These are phyloP conservation scores for Cryptosporidium xiaoi DNA, from an alignment of 169 alveolate genomes.

Conservation along the genomic window DNA sequence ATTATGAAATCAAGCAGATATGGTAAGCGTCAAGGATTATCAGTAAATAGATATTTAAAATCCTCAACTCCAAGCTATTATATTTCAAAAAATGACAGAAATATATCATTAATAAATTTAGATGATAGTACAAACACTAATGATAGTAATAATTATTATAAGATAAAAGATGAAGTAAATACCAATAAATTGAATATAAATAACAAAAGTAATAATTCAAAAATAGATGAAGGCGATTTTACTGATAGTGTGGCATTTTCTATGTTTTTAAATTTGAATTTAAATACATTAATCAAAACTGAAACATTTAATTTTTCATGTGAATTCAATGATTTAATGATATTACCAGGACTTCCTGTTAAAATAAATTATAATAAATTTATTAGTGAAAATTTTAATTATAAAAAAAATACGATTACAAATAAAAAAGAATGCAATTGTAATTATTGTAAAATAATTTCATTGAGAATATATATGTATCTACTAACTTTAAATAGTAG, in stretches of 20 bases:
- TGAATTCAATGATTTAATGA: conserved; percentile 48
- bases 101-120: neutral
- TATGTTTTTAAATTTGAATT: conserved; percentile 18
- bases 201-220: neutral
- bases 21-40: conserved; percentile 47
- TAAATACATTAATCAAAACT: conserved; percentile 3
- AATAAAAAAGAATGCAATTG: conserved; percentile 12
- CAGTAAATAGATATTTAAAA: conserved; percentile 31
- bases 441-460: conserved; percentile 28
- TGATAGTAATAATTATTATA: neutral
- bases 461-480: conserved; percentile 32
- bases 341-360: conserved; percentile 66
- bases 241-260: conserved; percentile 56
- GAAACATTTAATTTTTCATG: conserved; percentile 27
- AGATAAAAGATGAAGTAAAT: neutral
- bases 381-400: neutral
- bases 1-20: conserved; percentile 57
- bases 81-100: conserved; percentile 3
- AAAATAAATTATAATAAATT: neutral
- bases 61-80: conserved; percentile 5
- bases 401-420: neutral
- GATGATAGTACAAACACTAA: neutral
- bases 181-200: neutral
- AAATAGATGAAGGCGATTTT: conserved; percentile 9
- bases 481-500: conserved; percentile 41